Conservation (phyloP, 768 basidiomycete genomes). For the Lactarius deliciosus region DNA sequence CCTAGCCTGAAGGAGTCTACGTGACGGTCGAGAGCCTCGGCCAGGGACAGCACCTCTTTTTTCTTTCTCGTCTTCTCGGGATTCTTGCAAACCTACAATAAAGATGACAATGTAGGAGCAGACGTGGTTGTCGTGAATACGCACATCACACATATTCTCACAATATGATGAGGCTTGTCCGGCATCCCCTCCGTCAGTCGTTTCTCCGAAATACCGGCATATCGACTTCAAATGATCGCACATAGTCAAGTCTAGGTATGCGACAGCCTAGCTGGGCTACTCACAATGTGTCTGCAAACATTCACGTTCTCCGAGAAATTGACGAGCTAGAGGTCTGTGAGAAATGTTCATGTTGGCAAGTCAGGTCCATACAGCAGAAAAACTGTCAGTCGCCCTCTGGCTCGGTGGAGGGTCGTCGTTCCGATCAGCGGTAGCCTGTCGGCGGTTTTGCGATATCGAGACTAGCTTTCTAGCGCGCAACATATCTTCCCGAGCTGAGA, state of each 20-base stretch:
- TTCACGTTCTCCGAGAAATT: slow-evolving; percentile 58
- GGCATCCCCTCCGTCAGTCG: slow-evolving; percentile 49
- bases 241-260: not conserved
- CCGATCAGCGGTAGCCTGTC: slow-evolving; percentile 43
- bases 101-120: not conserved
- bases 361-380: slow-evolving; percentile 50
- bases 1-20: slow-evolving; percentile 21
- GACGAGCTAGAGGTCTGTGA: slow-evolving; percentile 41
- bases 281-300: slow-evolving; percentile 70
- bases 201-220: slow-evolving; percentile 80
- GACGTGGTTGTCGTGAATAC: slow-evolving; percentile 31
- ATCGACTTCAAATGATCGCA: slow-evolving; percentile 48
- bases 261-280: slow-evolving; percentile 31
- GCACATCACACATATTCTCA: slow-evolving; percentile 78
- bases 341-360: slow-evolving; percentile 22
- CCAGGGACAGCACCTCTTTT: slow-evolving; percentile 49
- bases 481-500: slow-evolving; percentile 73
- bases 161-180: slow-evolving; percentile 54
- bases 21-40: slow-evolving; percentile 36
- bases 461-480: slow-evolving; percentile 55
- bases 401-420: slow-evolving; percentile 58
- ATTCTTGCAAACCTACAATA: slow-evolving; percentile 68
- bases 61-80: slow-evolving; percentile 61
- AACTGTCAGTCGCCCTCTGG: slow-evolving; percentile 64
- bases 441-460: slow-evolving; percentile 44